phyloP scores from a whole-genome alignment of 2,329 filamentous ascomycete genomes.

The Apiospora koreana region DNA sequence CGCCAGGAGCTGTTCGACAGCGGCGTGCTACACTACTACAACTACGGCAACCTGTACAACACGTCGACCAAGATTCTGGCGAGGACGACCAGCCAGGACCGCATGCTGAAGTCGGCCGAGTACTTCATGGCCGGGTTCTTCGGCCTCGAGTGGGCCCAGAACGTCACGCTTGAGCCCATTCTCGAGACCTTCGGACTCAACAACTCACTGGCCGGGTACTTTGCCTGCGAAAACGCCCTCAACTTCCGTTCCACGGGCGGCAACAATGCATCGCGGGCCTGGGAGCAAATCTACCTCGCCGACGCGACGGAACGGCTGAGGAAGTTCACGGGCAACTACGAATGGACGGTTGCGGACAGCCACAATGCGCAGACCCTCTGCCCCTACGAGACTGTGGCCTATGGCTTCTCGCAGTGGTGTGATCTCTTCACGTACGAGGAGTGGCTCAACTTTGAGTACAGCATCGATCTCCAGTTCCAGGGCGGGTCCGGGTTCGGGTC shows the following conservation, averaged over 20 bases:
- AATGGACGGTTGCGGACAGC: constrained; percentile 65
- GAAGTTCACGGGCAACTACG: constrained; percentile 53
- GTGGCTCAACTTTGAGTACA: constrained; percentile 73
- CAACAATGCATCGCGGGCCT: constrained; percentile 55
- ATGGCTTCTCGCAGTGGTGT: constrained; percentile 75
- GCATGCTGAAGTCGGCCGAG: constrained; percentile 76
- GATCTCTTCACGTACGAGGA: constrained; percentile 74
- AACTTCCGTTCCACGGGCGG: constrained; percentile 47
- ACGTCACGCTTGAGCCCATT: constrained; percentile 71
- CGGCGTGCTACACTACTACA: constrained; percentile 69
- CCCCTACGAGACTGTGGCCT: constrained; percentile 76
- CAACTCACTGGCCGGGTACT: constrained; percentile 69
- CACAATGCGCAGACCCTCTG: constrained; percentile 73
- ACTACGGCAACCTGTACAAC: constrained; percentile 72
- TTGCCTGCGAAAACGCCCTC: constrained; percentile 64
- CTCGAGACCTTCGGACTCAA: constrained; percentile 67
- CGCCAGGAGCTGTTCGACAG: constrained; percentile 74
- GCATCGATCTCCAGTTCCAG: constrained; percentile 66
- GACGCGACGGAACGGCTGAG: constrained; percentile 61
- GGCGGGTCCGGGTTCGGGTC: constrained; percentile 64
- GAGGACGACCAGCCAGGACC: constrained; percentile 73
- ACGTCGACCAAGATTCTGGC: constrained; percentile 72
- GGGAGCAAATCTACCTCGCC: constrained; percentile 63
- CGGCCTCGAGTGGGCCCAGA: constrained; percentile 69
- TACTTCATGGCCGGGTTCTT: constrained; percentile 82